Base-by-base conservation (phyloP, 139 green algal species). In the Spirogloea muscicola region DNA sequence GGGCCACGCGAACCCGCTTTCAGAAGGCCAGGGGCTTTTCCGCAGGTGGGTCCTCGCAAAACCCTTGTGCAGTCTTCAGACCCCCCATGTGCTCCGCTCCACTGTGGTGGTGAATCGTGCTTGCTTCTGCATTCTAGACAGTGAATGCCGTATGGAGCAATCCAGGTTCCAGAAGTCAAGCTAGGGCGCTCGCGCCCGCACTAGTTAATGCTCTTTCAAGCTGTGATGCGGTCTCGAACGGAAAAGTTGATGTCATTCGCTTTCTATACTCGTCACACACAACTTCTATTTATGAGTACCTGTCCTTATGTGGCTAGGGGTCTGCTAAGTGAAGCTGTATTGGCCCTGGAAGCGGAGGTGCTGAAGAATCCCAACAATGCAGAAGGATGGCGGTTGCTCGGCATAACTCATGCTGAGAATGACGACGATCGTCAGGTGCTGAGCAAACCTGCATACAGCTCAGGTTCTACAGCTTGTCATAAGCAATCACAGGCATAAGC, bases 341-440 rank as follows among this genome's bases (percentile, higher is more conserved):
- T 99, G 63, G 95, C 95, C 7, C 79, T 98, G 48, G 95, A 99
- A 75, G 95, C 95, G 3, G 94, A 91, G 78, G 91, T 96, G 39
- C 84, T 88, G 76, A 51, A 85, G 68, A 79, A 92, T 31, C 86
- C 87, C 1, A 49, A 82, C 64, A 92, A 93, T 68, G 81, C 86
- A 7, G 88, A 96, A 58, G 91, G 89, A 0, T 99, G 95, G 95
- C 85, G 89, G 62, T 84, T 98, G 83, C 87, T 99, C 71, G 95
- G 95, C 21, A 94, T 87, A 1, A 89, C 94, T 49, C 91, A 99
- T 39, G 95, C 95, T 13, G 95, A 99, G 85, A 99, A 99, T 58
- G 95, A 99, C 77, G 91, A 99, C 72, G 95, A 99, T 77, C 68
- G 79, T 21, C 75, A 81, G 74, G 73, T 81, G 46, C 21, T 21